phyloP scores from a whole-genome alignment of 345 rosid species.

The Limnanthes douglasii region DNA sequence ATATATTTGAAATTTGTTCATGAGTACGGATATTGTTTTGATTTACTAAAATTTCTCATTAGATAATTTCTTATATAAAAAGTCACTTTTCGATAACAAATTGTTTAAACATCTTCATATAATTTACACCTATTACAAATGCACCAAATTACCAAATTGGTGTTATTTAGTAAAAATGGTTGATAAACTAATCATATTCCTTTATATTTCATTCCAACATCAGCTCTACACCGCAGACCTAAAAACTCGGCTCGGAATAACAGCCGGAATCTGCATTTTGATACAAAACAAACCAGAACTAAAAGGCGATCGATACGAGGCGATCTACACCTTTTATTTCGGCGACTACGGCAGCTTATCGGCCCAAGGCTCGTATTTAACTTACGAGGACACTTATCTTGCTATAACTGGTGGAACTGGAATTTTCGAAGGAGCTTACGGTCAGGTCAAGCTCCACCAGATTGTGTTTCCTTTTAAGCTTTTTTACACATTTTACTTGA shows the following conservation, averaged over 20 bases:
- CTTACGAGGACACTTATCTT: slow-evolving; percentile 48
- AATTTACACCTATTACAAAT: too few species aligned
- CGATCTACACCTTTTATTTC: slow-evolving; percentile 64
- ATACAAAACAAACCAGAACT: slow-evolving; percentile 58
- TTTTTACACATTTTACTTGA: slow-evolving; percentile 52
- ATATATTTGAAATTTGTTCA: too few species aligned
- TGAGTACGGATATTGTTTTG: too few species aligned
- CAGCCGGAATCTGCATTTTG: slow-evolving; percentile 66
- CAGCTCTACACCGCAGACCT: slow-evolving; percentile 74
- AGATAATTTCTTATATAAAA: too few species aligned
- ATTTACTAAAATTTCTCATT: too few species aligned
- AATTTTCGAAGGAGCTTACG: slow-evolving; percentile 46
- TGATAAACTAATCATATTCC: too few species aligned
- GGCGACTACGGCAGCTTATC: slow-evolving; percentile 61
- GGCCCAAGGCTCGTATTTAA: slow-evolving; percentile 51
- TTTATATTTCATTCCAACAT: too few species aligned
- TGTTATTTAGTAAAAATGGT: too few species aligned
- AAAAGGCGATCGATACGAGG: slow-evolving; percentile 79
- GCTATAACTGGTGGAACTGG: slow-evolving; percentile 56
- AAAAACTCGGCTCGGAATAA: slow-evolving; percentile 61
- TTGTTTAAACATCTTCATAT: too few species aligned
- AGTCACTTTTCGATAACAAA: too few species aligned
- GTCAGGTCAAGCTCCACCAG: slow-evolving; percentile 54
- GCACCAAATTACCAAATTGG: too few species aligned
- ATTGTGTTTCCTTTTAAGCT: slow-evolving; percentile 54